Conservation (phyloP, 331 rosid genomes). For the Quercus phellos region DNA sequence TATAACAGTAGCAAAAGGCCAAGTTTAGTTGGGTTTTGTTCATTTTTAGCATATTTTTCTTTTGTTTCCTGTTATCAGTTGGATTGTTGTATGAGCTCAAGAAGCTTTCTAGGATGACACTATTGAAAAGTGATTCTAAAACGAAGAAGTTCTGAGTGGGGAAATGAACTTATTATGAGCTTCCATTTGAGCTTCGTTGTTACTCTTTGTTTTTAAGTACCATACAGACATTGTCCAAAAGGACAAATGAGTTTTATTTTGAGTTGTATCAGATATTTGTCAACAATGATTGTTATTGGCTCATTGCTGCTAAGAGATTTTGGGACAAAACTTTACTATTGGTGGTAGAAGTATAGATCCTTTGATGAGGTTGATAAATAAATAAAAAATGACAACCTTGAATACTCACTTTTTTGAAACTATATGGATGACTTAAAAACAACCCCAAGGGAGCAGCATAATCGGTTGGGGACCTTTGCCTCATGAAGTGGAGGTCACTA, state of each 20-base stretch:
- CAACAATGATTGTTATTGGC: slow-evolving; percentile 3
- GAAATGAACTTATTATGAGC: not conserved
- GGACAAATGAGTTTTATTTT: slow-evolving; percentile 11
- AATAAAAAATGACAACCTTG: too few relatives aligned
- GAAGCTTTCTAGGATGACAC: slow-evolving; percentile 47
- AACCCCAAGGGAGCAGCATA: too few relatives aligned
- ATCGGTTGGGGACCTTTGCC: too few relatives aligned
- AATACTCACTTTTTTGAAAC: too few relatives aligned
- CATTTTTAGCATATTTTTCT: too few relatives aligned
- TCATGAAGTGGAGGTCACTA: too few relatives aligned
- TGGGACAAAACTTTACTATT: not conserved
- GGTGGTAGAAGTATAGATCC: not conserved
- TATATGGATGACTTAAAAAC: too few relatives aligned
- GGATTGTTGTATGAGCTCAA: too few relatives aligned
- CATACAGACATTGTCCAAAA: not conserved
- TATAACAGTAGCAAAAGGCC: too few relatives aligned
- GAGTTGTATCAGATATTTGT: slow-evolving; percentile 16
- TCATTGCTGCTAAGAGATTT: not conserved
- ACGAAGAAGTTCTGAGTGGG: slow-evolving; percentile 46
- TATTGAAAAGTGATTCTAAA: slow-evolving; percentile 58
- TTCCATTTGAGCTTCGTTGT: not conserved
- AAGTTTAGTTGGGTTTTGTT: too few relatives aligned
- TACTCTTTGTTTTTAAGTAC: slow-evolving; percentile 1
- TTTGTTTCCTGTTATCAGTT: too few relatives aligned
- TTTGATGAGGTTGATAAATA: not conserved